phyloP scores from a whole-genome alignment of 2,329 filamentous ascomycete genomes.

The Nemania serpens region DNA sequence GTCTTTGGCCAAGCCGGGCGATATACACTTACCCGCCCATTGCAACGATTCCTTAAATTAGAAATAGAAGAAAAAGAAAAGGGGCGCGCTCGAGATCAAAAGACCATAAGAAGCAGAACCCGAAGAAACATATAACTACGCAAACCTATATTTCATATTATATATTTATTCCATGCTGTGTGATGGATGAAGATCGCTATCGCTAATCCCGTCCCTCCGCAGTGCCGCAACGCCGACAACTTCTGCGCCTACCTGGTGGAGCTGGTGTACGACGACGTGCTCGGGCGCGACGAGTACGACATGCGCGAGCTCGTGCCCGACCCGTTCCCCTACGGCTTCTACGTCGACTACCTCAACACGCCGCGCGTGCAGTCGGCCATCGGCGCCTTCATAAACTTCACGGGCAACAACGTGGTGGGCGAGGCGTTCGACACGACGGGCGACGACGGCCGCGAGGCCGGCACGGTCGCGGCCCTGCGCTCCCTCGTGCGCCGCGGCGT shows the following conservation, averaged over 20 bases:
- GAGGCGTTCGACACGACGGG: constrained; percentile 62
- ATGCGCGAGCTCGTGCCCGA: constrained; percentile 59
- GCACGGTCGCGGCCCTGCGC: constrained; percentile 35
- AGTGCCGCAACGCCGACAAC: constrained; percentile 57
- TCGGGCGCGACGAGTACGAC: constrained; percentile 63
- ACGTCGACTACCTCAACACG: constrained; percentile 61
- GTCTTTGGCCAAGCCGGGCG: too few relatives aligned
- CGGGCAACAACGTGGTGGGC: constrained; percentile 50
- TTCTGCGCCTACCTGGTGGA: constrained; percentile 62
- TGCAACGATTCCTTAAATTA: too few relatives aligned
- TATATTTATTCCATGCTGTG: too few relatives aligned
- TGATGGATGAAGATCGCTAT: too few relatives aligned
- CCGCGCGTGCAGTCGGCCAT: constrained; percentile 59
- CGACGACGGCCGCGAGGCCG: constrained; percentile 46
- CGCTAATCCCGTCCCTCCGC: not conserved
- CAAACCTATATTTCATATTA: too few relatives aligned
- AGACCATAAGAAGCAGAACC: too few relatives aligned
- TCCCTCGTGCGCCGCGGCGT: constrained; percentile 32
- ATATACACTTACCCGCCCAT: too few relatives aligned
- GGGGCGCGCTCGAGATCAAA: too few relatives aligned
- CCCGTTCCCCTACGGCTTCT: constrained; percentile 62
- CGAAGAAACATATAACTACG: too few relatives aligned
- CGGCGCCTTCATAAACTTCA: constrained; percentile 64
- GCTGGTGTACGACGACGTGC: constrained; percentile 53
- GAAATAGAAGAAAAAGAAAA: too few relatives aligned